Evolutionary conservation across 805 yeast species (phyloP).

Genomic region (Blastobotrys muscicola): DNA sequence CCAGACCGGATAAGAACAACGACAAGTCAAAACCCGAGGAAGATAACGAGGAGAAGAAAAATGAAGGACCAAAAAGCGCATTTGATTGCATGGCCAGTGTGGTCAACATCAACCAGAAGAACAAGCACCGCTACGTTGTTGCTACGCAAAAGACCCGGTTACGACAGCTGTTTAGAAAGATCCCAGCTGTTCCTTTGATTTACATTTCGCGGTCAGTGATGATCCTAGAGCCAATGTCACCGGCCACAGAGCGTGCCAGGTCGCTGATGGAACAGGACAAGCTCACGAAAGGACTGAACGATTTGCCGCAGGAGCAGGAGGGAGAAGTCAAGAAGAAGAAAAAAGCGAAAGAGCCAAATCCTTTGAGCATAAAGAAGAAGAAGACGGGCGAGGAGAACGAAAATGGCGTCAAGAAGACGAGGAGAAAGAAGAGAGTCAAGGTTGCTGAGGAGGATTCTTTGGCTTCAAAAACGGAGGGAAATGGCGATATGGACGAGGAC

Average conservation of each 20-base stretch:
- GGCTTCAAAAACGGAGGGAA: too few species aligned
- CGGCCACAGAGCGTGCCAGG: constrained; percentile 48
- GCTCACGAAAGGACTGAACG: constrained; percentile 71
- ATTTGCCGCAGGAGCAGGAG: constrained; percentile 27
- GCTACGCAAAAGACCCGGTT: constrained; percentile 72
- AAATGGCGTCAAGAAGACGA: constrained; percentile 14
- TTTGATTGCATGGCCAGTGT: constrained; percentile 68
- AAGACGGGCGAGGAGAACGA: constrained; percentile 24
- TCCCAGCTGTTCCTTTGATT: constrained; percentile 86
- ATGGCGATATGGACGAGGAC: too few species aligned
- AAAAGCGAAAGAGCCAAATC: constrained; percentile 72
- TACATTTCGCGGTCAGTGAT: constrained; percentile 86
- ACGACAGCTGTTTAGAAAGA: constrained; percentile 55
- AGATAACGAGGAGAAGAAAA: constrained; percentile 2
- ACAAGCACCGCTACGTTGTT: constrained; percentile 84
- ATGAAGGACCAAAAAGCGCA: constrained; percentile 30
- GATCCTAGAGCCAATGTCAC: constrained; percentile 90
- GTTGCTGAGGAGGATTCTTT: too few species aligned
- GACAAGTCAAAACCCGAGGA: not conserved
- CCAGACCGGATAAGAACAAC: constrained; percentile 32
- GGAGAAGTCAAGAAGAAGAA: constrained; percentile 17
- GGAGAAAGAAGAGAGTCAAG: constrained; percentile 5
- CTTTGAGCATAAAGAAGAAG: constrained; percentile 79
- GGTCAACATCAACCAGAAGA: constrained; percentile 56
- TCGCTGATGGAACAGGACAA: constrained; percentile 51